These are phyloP conservation scores for Mycena galopus DNA, from an alignment of 768 basidiomycete species.

Conservation along the genomic window DNA sequence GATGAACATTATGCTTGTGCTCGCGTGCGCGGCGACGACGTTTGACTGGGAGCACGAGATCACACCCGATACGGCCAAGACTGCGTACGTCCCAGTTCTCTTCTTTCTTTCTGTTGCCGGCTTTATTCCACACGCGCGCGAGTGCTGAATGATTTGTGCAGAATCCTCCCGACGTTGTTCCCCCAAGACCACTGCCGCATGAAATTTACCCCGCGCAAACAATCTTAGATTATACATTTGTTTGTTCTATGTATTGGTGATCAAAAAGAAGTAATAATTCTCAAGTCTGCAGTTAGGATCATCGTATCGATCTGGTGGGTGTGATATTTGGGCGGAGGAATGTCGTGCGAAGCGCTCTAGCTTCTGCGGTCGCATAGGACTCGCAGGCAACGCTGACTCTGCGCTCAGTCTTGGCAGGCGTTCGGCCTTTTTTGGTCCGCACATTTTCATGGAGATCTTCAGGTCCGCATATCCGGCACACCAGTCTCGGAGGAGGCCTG, in stretches of 20 bases:
- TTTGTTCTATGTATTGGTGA: conserved; percentile 10
- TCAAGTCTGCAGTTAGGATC: neutral
- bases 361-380: too few relatives aligned
- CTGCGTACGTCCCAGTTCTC: conserved; percentile 71
- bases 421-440: too few relatives aligned
- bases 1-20: conserved; percentile 89
- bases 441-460: too few relatives aligned
- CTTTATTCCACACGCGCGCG: too few relatives aligned
- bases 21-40: conserved; percentile 84
- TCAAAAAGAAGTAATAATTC: neutral
- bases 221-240: conserved; percentile 28
- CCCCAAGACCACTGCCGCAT: conserved; percentile 92
- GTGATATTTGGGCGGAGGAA: too few relatives aligned
- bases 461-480: too few relatives aligned
- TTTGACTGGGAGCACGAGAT: conserved; percentile 90
- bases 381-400: too few relatives aligned
- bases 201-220: conserved; percentile 75
- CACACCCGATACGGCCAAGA: conserved; percentile 84
- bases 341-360: too few relatives aligned
- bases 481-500: too few relatives aligned
- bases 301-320: too few relatives aligned
- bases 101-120: conserved; percentile 27
- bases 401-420: too few relatives aligned
- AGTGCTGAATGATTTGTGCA: conserved; percentile 42
- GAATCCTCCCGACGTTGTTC: conserved; percentile 97